Base-by-base conservation (phyloP, 768 basidiomycete genomes). In the Suillus plorans region DNA sequence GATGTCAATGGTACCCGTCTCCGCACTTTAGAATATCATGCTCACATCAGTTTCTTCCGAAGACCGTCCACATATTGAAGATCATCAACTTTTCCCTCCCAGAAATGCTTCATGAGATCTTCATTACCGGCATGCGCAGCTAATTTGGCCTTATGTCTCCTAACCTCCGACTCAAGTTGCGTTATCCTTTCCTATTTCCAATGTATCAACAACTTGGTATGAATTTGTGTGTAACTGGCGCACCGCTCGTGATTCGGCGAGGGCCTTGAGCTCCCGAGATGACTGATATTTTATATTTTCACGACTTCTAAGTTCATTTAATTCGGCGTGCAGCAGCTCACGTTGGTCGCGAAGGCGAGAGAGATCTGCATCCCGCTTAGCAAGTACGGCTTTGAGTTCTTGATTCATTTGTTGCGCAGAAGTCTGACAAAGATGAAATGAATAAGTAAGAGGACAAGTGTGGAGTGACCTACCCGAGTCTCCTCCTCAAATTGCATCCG, bases 61-160 rank as follows among this genome's bases (percentile, higher is more conserved):
- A 94, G 69, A 58, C 80, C 74, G 22, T 83, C 79, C 3, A 88
- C 79, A 68, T 85, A 89, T 14, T 79, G 76, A 1, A 74, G 71
- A 63, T 87, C 83, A 20, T 86, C 84, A 6, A 82, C 77, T 52
- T 84, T 80, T 22, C 83, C 86, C 53, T 80, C 80, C 61, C 88
- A 78, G 67, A 96, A 83, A 73, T 94, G 93, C 5, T 78, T 77
- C 75, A 95, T 81, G 41, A 94, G 80, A 58, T 94, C 90, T 66
- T 87, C 86, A 28, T 90, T 83, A 7, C 89, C 87, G 2, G 84
- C 80, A 34, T 87, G 78, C 0, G 93, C 92, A 22, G 92, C 94
- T n/a, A 96, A 79, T 37, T 85, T 84, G 18, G 89, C 83, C 74
- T 90, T 92, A 67, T 90, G 80, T 28, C 95, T 83, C 49, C 79